Evolutionary conservation across 768 basidiomycete species (phyloP).

Genomic region (Hypholoma sublateritium): DNA sequence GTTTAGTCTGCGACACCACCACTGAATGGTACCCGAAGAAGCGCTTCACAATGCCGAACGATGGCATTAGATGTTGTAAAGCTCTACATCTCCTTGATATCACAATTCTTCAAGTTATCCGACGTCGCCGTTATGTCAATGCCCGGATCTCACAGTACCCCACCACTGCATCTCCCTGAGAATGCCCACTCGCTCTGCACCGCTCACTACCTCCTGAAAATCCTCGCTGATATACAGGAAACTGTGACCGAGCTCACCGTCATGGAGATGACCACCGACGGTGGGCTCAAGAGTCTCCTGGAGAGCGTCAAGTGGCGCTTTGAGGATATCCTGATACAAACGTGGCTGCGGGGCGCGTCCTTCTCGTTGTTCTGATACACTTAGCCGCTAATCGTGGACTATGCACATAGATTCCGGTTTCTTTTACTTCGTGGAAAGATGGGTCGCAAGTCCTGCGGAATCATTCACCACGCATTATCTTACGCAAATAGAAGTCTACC

Average conservation of each 20-base stretch:
- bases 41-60: slow-evolving; percentile 77
- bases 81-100: slow-evolving; percentile 80
- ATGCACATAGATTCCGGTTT: slow-evolving; percentile 66
- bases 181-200: slow-evolving; percentile 84
- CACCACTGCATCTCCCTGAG: slow-evolving; percentile 61
- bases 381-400: neutral
- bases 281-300: slow-evolving; percentile 68
- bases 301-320: slow-evolving; percentile 89
- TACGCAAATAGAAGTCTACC: slow-evolving; percentile 76
- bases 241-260: slow-evolving; percentile 76
- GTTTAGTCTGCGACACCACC: slow-evolving; percentile 29
- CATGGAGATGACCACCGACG: slow-evolving; percentile 82
- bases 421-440: slow-evolving; percentile 86
- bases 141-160: slow-evolving; percentile 30
- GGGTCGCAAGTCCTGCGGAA: slow-evolving; percentile 64
- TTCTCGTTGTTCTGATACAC: neutral
- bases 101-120: slow-evolving; percentile 82
- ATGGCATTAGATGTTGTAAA: slow-evolving; percentile 90
- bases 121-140: slow-evolving; percentile 53
- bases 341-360: slow-evolving; percentile 80
- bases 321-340: slow-evolving; percentile 71
- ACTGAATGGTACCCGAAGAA: slow-evolving; percentile 58
- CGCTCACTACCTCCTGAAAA: slow-evolving; percentile 74
- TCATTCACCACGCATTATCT: slow-evolving; percentile 74
- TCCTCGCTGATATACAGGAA: slow-evolving; percentile 85